A percentile compares a stretch with the other conserved stretches of the same genome.
These are phyloP conservation scores for Arctostaphylos glauca DNA, from an alignment of 148 eudicot genomes.

Conservation along the genomic window DNA sequence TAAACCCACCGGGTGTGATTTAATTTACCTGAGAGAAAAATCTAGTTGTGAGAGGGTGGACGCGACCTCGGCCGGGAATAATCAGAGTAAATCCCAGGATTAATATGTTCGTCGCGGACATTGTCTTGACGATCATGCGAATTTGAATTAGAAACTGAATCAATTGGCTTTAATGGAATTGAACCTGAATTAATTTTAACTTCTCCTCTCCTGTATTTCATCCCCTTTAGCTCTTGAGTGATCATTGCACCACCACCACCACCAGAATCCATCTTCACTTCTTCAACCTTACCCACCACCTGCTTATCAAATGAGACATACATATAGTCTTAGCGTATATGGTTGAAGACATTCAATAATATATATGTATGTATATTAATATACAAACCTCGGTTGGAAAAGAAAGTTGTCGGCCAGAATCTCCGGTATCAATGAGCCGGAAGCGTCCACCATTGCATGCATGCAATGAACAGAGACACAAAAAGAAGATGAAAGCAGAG, in stretches of 20 bases:
- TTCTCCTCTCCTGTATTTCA: not conserved
- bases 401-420: not conserved
- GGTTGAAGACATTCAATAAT: too few species aligned
- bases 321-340: too few species aligned
- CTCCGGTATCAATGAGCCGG: not conserved
- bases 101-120: not conserved
- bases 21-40: not conserved
- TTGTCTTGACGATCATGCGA: conserved; percentile 4
- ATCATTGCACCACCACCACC: not conserved
- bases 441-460: conserved; percentile 17
- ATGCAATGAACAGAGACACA: conserved; percentile 11
- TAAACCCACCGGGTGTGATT: not conserved
- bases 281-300: not conserved
- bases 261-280: not conserved
- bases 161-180: conserved; percentile 2
- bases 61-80: conserved; percentile 22
- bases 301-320: not conserved
- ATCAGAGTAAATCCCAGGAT: conserved; percentile 20
- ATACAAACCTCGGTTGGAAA: conserved; percentile 5
- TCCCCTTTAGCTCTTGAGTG: not conserved
- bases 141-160: conserved; percentile 11
- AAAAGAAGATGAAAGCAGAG: conserved; percentile 6
- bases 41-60: conserved; percentile 22
- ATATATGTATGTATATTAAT: not conserved
- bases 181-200: conserved; percentile 5